A percentile compares a stretch with the other conserved stretches of the same genome.
phyloP scores from a whole-genome alignment of 2,329 filamentous ascomycete genomes.

The Ramularia endophylla region DNA sequence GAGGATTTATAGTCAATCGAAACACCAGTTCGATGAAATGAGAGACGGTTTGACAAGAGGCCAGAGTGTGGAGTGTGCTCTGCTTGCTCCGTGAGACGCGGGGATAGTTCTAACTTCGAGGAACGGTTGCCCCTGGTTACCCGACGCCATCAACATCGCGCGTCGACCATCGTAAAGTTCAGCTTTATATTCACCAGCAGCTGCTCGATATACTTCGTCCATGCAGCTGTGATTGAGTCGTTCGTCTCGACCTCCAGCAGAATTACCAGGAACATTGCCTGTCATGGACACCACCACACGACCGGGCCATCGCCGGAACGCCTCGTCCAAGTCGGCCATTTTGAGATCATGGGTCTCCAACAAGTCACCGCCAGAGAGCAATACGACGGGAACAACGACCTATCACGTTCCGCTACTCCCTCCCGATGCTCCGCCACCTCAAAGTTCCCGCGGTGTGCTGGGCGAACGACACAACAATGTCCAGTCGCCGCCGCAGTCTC shows the following conservation, averaged over 20 bases:
- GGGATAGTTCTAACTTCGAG: neutral
- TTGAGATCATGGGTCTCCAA: constrained; percentile 49
- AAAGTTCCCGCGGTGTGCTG: constrained; percentile 17
- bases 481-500: constrained; percentile 28
- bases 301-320: constrained; percentile 21
- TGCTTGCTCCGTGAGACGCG: neutral
- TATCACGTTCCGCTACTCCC: constrained; percentile 40
- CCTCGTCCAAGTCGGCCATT: constrained; percentile 37
- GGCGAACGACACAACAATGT: constrained; percentile 29
- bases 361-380: too few species aligned
- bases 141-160: neutral
- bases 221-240: neutral
- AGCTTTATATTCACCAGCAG: too few species aligned
- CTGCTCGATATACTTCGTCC: too few species aligned
- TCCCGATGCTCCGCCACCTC: constrained; percentile 44
- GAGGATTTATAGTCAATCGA: too few species aligned
- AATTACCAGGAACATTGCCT: constrained; percentile 5
- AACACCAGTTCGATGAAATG: too few species aligned
- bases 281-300: constrained; percentile 14
- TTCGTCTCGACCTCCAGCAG: neutral
- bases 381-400: constrained; percentile 27
- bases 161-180: too few species aligned
- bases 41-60: neutral
- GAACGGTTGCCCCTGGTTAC: constrained; percentile 3
- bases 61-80: neutral